A percentile compares a stretch with the other conserved stretches of the same genome.
phyloP scores from a whole-genome alignment of 164 flowering plant species.

The Pachysandra terminalis region DNA sequence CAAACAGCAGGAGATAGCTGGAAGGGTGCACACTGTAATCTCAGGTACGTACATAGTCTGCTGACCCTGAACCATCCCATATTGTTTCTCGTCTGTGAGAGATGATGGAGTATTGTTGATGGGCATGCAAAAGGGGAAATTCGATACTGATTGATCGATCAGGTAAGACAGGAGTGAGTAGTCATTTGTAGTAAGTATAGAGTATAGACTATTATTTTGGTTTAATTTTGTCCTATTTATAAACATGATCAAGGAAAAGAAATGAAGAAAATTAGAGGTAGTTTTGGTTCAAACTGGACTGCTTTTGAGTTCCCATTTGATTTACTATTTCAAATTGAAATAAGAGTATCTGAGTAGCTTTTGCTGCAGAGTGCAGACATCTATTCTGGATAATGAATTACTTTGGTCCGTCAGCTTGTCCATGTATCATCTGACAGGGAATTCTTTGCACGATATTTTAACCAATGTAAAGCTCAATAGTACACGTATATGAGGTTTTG shows the following conservation, averaged over 20 bases:
- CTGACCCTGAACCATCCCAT: neutral
- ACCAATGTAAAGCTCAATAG: too few relatives aligned
- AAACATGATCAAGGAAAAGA: neutral
- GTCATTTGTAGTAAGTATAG: too few relatives aligned
- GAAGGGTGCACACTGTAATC: neutral
- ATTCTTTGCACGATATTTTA: too few relatives aligned
- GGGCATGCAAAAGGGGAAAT: neutral
- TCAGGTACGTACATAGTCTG: neutral
- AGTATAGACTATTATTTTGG: neutral
- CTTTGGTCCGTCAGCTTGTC: too few relatives aligned
- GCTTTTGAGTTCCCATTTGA: neutral
- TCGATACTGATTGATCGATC: neutral
- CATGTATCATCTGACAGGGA: too few relatives aligned
- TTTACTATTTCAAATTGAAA: neutral
- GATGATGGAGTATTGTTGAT: neutral
- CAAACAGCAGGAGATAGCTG: slow-evolving; percentile 41
- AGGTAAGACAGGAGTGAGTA: neutral
- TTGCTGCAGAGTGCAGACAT: too few relatives aligned
- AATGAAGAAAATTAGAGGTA: neutral
- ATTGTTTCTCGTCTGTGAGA: too few relatives aligned
- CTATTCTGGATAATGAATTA: too few relatives aligned
- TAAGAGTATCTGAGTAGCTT: too few relatives aligned
- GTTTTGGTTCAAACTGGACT: neutral
- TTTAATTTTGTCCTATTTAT: slow-evolving; percentile 1
- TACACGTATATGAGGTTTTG: too few relatives aligned